phyloP scores from a whole-genome alignment of 768 basidiomycete genomes.

The Mrakia blollopis region DNA sequence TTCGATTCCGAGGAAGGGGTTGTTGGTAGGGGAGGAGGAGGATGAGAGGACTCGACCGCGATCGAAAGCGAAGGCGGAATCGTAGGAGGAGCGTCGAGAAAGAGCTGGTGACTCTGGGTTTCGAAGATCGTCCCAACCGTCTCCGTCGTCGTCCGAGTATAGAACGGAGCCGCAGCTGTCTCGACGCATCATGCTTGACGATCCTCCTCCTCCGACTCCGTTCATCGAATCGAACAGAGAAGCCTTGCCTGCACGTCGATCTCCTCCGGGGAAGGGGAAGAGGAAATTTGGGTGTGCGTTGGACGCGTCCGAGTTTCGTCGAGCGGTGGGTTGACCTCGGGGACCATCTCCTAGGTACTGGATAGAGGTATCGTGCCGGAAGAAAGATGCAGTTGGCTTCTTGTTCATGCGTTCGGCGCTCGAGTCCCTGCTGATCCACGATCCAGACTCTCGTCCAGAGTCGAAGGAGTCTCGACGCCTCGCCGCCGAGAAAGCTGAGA shows the following conservation, averaged over 20 bases:
- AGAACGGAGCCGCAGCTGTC: slow-evolving; percentile 2
- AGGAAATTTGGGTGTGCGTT: neutral
- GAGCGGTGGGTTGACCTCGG: too few relatives aligned
- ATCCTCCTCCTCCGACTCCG: neutral
- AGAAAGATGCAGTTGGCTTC: neutral
- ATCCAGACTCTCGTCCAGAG: neutral
- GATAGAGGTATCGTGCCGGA: neutral
- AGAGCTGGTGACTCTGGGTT: neutral
- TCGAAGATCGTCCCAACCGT: slow-evolving; percentile 19
- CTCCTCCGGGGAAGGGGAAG: slow-evolving; percentile 7
- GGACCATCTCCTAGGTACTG: too few relatives aligned
- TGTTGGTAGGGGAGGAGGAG: neutral
- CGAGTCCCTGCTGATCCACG: neutral
- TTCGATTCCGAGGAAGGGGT: neutral
- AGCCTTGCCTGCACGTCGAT: neutral
- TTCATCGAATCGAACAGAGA: neutral
- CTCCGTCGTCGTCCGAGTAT: slow-evolving; percentile 13
- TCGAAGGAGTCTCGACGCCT: neutral
- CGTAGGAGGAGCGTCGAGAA: slow-evolving; percentile 2
- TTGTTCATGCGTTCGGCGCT: neutral
- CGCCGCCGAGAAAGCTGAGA: neutral
- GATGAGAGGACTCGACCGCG: neutral
- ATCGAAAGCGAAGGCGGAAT: slow-evolving; percentile 24
- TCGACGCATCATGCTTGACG: neutral
- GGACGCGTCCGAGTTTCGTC: neutral